Evolutionary conservation across 1,284 basidiomycete genomes (phyloP).

Genomic region (Stereum hirsutum): DNA sequence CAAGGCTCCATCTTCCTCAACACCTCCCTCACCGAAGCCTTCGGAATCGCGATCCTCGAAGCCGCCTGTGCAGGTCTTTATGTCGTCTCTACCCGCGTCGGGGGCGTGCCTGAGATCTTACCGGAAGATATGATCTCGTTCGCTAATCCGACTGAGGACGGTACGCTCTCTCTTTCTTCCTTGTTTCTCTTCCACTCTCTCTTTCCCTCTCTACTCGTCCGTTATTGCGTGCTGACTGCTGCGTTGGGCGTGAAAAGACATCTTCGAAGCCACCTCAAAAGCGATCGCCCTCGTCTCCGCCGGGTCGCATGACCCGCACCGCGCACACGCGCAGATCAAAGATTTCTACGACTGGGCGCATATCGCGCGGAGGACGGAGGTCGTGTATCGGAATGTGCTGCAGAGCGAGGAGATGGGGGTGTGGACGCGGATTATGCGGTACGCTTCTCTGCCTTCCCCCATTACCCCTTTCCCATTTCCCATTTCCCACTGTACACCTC

Average conservation of each 20-base stretch:
- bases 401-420: conserved; percentile 50
- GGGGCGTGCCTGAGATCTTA: conserved; percentile 93
- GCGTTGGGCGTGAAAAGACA: no score
- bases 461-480: background rate
- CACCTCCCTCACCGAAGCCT: conserved; percentile 93
- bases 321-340: conserved; percentile 73
- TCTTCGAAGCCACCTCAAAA: conserved; percentile 75
- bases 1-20: conserved; percentile 91
- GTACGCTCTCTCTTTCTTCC: conserved; percentile 20
- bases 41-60: conserved; percentile 94
- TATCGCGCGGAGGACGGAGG: conserved; percentile 77
- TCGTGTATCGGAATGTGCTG: conserved; percentile 72
- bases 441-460: conserved; percentile 1
- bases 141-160: conserved; percentile 81
- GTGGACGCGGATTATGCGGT: conserved; percentile 69
- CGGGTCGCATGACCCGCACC: conserved; percentile 68
- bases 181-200: background rate
- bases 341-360: conserved; percentile 85
- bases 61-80: conserved; percentile 93
- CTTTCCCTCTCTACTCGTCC: background rate
- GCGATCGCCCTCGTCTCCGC: conserved; percentile 67
- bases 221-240: no score
- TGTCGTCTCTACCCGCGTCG: conserved; percentile 90
- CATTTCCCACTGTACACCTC: background rate
- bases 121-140: conserved; percentile 94